Evolutionary conservation across 257 asterid genomes (phyloP).

Genomic region (Nicotiana noctiflora): DNA sequence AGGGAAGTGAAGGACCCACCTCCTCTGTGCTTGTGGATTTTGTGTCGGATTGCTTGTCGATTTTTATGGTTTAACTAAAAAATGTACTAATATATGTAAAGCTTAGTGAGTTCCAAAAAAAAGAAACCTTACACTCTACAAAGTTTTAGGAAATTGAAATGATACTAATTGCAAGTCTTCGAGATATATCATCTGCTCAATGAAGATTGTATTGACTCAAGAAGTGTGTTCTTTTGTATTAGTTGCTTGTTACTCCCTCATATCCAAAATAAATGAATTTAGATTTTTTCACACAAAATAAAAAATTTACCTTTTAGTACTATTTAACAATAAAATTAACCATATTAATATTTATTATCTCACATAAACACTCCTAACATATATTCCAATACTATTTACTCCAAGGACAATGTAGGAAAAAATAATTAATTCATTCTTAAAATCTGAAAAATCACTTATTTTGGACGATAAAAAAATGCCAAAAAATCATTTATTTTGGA

Average conservation of each 20-base stretch:
- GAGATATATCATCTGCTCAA: background rate
- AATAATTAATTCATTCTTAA: no score
- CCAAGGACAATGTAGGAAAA: no score
- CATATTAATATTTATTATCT: no score
- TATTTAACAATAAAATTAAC: no score
- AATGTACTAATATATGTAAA: background rate
- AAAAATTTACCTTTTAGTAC: no score
- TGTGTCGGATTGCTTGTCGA: constrained; percentile 28
- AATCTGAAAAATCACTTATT: no score
- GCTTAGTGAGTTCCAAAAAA: constrained; percentile 7
- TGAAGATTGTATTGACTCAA: background rate
- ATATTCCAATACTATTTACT: no score
- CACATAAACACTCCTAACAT: no score
- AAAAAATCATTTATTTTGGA: no score
- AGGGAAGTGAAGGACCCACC: constrained; percentile 11
- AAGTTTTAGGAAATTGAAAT: background rate
- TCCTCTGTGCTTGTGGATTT: constrained; percentile 26
- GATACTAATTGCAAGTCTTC: background rate
- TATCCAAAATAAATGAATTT: no score
- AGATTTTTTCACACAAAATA: no score
- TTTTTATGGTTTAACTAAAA: constrained; percentile 2
- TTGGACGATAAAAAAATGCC: no score
- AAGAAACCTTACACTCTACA: background rate
- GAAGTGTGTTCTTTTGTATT: background rate
- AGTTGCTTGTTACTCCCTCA: background rate